Evolutionary conservation across 1,284 basidiomycete species (phyloP), one percentile per base, ranked within the genome.

Genomic region (Ustilago tritici): DNA sequence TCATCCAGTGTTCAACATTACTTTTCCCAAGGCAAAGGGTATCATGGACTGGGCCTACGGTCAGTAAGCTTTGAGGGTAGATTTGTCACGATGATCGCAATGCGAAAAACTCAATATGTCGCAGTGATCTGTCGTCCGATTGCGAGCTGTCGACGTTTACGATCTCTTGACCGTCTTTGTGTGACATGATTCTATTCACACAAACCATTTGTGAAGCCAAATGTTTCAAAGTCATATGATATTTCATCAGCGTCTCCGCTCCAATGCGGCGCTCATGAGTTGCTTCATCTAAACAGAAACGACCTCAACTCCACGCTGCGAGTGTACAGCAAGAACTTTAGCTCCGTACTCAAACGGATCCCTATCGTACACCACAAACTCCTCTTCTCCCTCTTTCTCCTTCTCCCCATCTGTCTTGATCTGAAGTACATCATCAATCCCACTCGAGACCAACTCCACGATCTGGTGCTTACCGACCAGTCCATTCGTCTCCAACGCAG

Each of bases 341-440:
- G 90, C 89, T 41, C 89, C 88, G 61, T 90, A 89, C 67, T 89
- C 89, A 35, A 92, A 90, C 56, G 90, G 87, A 31, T 78, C 47
- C n/a, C 89, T 54, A 40, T 90, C 89, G 78, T 90, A 92, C 9
- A 91, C 91, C 19, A 93, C 92, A 71, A 92, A 88, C 77, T 92
- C 91, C 15, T 85, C 84, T 3, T 84, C 84, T 0, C 56, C 64
- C 7, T 41, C 40, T 34, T 47, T n/a, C n/a, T 36, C 34, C 14
- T 11, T 9, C 14, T 23, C 31, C 6, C 88, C 41, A 35, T 35
- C 43, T 17, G 15, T 31, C 38, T 35, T 87, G 5, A 92, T 84
- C 8, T 91, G 91, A 4, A 84, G 87, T 52, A 94, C 86, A 55
- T 89, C 88, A 76, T 92, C 91, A 4, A 93, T 85, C 78, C 91